A percentile compares a stretch with the other conserved stretches of the same genome.
These are phyloP conservation scores for Mycosarcoma maydis DNA, from an alignment of 1,284 basidiomycete genomes.

Conservation along the genomic window DNA sequence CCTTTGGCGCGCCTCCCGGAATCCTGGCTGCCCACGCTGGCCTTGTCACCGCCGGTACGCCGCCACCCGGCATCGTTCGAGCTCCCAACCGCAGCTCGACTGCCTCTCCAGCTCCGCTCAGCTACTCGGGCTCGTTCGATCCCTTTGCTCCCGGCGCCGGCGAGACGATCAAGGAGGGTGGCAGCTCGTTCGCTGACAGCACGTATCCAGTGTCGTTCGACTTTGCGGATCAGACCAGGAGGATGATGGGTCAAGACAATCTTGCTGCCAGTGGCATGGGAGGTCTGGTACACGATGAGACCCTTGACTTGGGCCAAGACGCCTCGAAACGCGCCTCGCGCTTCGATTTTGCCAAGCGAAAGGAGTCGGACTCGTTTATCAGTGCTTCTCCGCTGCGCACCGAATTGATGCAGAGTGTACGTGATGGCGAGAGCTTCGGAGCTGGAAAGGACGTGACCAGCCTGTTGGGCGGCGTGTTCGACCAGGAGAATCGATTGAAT, in stretches of 20 bases:
- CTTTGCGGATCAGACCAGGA: conserved; percentile 51
- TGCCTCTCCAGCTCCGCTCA: conserved; percentile 40
- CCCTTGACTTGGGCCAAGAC: conserved; percentile 19
- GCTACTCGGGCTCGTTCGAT: conserved; percentile 64
- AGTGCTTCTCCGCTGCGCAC: conserved; percentile 38
- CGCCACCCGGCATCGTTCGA: conserved; percentile 28
- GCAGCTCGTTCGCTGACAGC: conserved; percentile 33
- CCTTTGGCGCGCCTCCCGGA: conserved; percentile 37
- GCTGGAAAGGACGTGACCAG: conserved; percentile 47
- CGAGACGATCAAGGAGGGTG: conserved; percentile 44
- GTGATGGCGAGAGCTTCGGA: conserved; percentile 18
- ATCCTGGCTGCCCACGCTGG: conserved; percentile 35
- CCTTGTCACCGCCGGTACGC: conserved; percentile 32
- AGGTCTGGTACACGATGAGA: conserved; percentile 19
- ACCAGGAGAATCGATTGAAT: conserved; percentile 37
- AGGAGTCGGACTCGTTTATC: conserved; percentile 50
- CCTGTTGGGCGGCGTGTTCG: conserved; percentile 53
- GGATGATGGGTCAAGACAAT: conserved; percentile 47
- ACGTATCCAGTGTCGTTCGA: conserved; percentile 41
- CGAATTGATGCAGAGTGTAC: conserved; percentile 32
- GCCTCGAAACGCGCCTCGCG: conserved; percentile 49
- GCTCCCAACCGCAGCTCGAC: conserved; percentile 45
- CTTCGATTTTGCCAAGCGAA: conserved; percentile 61
- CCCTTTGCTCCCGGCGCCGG: conserved; percentile 60
- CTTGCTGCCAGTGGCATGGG: conserved; percentile 6